These are phyloP conservation scores for Paecilomyces formosus DNA, from an alignment of 2,329 filamentous ascomycete species.

Conservation along the genomic window DNA sequence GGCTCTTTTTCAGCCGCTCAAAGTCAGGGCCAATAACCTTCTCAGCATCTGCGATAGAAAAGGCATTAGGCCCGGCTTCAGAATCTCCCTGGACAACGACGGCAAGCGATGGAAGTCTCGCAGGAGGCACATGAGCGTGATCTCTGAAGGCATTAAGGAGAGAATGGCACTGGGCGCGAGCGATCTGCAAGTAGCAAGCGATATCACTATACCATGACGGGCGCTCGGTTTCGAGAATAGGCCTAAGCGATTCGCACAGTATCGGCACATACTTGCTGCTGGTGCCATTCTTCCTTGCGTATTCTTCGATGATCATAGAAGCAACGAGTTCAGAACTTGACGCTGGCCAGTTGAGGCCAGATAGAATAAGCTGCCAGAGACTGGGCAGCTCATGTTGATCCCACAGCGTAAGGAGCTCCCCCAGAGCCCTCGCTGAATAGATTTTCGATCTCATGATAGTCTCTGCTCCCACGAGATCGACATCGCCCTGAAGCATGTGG, in stretches of 20 bases:
- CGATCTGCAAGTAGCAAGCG: constrained; percentile 80
- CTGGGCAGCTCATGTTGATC: constrained; percentile 47
- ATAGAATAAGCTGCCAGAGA: constrained; percentile 59
- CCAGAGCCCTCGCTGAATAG: constrained; percentile 79
- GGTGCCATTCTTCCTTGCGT: constrained; percentile 51
- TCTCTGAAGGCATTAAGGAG: constrained; percentile 88
- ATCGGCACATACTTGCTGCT: constrained; percentile 22
- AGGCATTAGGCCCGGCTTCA: constrained; percentile 85
- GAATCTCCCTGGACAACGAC: constrained; percentile 90
- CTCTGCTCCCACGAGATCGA: constrained; percentile 87
- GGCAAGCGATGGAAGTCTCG: constrained; percentile 70
- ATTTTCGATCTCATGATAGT: constrained; percentile 82
- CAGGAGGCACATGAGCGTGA: constrained; percentile 69
- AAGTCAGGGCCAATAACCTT: constrained; percentile 81
- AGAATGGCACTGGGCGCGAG: constrained; percentile 84
- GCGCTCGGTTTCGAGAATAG: constrained; percentile 72
- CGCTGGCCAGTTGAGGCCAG: constrained; percentile 62
- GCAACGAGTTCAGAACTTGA: constrained; percentile 82
- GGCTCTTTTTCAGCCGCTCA: constrained; percentile 77
- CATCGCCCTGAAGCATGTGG: constrained; percentile 94
- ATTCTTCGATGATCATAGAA: constrained; percentile 81
- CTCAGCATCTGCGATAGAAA: constrained; percentile 80
- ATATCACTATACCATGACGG: constrained; percentile 82
- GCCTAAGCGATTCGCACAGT: constrained; percentile 55
- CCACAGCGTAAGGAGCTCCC: constrained; percentile 70